Percentiles rank a stretch among this genome's conserved stretches.
phyloP scores from a whole-genome alignment of 2,329 filamentous ascomycete genomes.

The Talaromyces sp. region DNA sequence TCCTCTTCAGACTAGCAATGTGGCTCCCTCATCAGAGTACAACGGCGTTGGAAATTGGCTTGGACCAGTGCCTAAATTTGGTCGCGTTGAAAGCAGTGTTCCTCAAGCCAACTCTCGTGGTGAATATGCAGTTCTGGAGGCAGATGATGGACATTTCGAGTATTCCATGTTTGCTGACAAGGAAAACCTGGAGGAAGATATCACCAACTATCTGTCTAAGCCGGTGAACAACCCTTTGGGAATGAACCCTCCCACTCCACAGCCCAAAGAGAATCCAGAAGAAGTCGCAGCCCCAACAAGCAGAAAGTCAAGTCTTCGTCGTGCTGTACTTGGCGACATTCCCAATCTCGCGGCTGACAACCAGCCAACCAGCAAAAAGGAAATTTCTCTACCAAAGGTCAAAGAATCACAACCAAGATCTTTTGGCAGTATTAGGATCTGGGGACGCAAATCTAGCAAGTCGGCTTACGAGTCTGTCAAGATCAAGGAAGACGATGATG shows the following conservation, averaged over 20 bases:
- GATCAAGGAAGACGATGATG: slow-evolving; percentile 18
- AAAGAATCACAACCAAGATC: slow-evolving; percentile 18
- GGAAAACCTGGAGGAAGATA: slow-evolving; percentile 30
- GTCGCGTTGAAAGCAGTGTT: slow-evolving; percentile 20
- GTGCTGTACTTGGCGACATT: slow-evolving; percentile 26
- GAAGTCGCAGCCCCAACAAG: slow-evolving; percentile 15
- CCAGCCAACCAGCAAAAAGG: background rate
- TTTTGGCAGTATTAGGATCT: slow-evolving; percentile 19
- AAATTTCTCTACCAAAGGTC: background rate
- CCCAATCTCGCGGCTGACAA: slow-evolving; percentile 28
- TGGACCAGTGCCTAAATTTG: slow-evolving; percentile 23
- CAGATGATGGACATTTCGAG: slow-evolving; percentile 27
- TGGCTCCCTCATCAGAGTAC: slow-evolving; percentile 18
- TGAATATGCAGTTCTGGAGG: slow-evolving; percentile 31
- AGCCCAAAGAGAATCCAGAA: slow-evolving; percentile 21
- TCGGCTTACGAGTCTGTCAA: slow-evolving; percentile 30
- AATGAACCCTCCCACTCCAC: slow-evolving; percentile 42
- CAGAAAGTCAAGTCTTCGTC: slow-evolving; percentile 21
- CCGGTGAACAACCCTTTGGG: slow-evolving; percentile 36
- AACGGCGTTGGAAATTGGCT: slow-evolving; percentile 31
- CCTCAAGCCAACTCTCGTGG: slow-evolving; percentile 30
- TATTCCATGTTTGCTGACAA: slow-evolving; percentile 29
- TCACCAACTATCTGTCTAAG: slow-evolving; percentile 29
- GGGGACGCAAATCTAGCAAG: slow-evolving; percentile 29
- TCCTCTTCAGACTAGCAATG: slow-evolving; percentile 26